These are phyloP conservation scores for Barnettozyma sucrosica DNA, from an alignment of 805 yeast species.

Conservation along the genomic window DNA sequence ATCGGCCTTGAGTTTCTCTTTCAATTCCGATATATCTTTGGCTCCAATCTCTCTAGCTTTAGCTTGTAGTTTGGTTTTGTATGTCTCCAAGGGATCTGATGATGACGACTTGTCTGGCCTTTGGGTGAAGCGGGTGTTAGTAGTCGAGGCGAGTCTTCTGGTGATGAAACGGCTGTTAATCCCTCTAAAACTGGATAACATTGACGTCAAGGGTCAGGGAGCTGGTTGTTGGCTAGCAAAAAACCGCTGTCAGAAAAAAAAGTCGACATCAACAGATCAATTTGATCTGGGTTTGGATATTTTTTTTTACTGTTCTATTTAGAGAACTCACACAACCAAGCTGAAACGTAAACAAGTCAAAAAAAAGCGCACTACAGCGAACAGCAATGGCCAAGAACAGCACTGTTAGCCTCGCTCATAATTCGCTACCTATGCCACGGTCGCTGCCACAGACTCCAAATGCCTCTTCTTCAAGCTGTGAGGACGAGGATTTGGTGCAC, in stretches of 20 bases:
- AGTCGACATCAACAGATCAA: background rate
- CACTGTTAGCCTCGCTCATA: background rate
- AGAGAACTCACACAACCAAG: background rate
- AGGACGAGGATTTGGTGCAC: slow-evolving; percentile 26
- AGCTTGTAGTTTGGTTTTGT: slow-evolving; percentile 31
- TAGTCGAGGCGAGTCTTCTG: slow-evolving; percentile 8
- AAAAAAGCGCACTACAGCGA: background rate
- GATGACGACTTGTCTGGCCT: background rate
- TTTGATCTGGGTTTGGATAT: background rate
- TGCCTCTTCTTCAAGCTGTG: background rate
- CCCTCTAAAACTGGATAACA: background rate
- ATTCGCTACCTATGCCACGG: slow-evolving; percentile 9
- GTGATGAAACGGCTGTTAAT: background rate
- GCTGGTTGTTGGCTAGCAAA: background rate
- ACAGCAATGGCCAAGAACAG: background rate
- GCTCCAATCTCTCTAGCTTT: slow-evolving; percentile 40
- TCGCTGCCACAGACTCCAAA: background rate
- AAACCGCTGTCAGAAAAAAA: background rate
- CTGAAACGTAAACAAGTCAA: no score
- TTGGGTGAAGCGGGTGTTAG: slow-evolving; percentile 2
- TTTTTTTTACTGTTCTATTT: background rate
- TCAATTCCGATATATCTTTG: slow-evolving; percentile 49
- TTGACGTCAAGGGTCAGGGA: background rate
- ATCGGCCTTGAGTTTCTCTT: slow-evolving; percentile 54
- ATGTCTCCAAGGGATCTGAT: slow-evolving; percentile 23